Conservation (phyloP, 192 early-diverging fungal species). For the Phycomyces blakesleeanus region DNA sequence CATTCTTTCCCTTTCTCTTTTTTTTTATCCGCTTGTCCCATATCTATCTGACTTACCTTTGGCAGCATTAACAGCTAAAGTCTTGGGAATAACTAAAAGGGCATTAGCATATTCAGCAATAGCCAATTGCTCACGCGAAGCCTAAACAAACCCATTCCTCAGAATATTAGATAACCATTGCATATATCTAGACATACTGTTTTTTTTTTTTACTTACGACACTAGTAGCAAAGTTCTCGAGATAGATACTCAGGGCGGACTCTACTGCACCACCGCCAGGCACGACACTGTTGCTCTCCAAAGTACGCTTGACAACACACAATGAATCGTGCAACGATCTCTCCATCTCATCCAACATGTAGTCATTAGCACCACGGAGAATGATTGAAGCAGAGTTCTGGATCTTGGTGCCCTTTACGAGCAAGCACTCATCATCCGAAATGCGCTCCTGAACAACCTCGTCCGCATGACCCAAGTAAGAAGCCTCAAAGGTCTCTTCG, state of each 20-base stretch:
- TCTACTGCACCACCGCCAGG: conserved; percentile 98
- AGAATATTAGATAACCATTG: not conserved
- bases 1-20: too few species aligned
- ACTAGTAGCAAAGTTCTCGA: conserved; percentile 98
- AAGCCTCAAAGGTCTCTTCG: conserved; percentile 93
- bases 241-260: conserved; percentile 90
- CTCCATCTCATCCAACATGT: conserved; percentile 99
- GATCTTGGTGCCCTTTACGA: conserved; percentile 88
- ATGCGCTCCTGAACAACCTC: conserved; percentile 96
- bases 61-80: conserved; percentile 95
- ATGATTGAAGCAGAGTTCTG: conserved; percentile 90
- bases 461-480: conserved; percentile 87
- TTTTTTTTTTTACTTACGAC: conserved; percentile 48
- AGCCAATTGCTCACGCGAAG: conserved; percentile 95
- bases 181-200: not conserved
- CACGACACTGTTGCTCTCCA: conserved; percentile 93
- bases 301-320: conserved; percentile 93
- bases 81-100: conserved; percentile 95
- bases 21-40: too few species aligned
- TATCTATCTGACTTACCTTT: conserved; percentile 52
- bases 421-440: conserved; percentile 96
- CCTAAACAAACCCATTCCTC: conserved; percentile 38
- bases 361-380: conserved; percentile 98
- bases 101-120: conserved; percentile 97
- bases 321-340: conserved; percentile 92